These are phyloP conservation scores for Aaosphaeria pasadenensis DNA, from an alignment of 2,329 filamentous ascomycete species.

Conservation along the genomic window DNA sequence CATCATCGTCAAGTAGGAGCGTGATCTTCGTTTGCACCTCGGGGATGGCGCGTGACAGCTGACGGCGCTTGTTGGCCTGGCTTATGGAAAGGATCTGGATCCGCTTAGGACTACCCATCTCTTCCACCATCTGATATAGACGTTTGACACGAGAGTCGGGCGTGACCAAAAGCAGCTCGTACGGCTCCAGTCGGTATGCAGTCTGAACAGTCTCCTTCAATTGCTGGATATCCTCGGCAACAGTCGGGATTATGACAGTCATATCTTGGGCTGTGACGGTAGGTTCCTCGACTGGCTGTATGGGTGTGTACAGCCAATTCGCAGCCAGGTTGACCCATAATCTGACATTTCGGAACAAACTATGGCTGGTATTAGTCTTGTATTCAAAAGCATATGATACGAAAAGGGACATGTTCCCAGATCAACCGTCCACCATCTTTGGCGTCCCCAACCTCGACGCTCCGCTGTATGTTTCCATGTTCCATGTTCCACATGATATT, in stretches of 20 bases:
- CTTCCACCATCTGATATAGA: slow-evolving; percentile 58
- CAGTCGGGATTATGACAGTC: slow-evolving; percentile 89
- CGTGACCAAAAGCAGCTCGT: slow-evolving; percentile 79
- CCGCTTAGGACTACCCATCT: slow-evolving; percentile 49
- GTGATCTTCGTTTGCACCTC: slow-evolving; percentile 80
- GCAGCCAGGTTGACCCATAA: slow-evolving; percentile 75
- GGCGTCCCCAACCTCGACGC: no score
- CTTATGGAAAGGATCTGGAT: slow-evolving; percentile 73
- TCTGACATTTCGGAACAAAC: slow-evolving; percentile 83
- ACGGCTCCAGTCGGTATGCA: slow-evolving; percentile 67
- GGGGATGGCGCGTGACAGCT: slow-evolving; percentile 88
- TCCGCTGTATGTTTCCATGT: no score
- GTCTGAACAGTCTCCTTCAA: slow-evolving; percentile 77
- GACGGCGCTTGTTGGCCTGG: slow-evolving; percentile 92
- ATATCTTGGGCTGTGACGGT: slow-evolving; percentile 78
- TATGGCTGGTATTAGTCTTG: slow-evolving; percentile 37
- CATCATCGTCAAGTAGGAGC: slow-evolving; percentile 93
- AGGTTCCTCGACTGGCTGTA: slow-evolving; percentile 78
- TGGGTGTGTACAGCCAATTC: slow-evolving; percentile 81
- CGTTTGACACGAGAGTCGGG: slow-evolving; percentile 74
- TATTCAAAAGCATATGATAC: neutral
- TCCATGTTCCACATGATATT: no score
- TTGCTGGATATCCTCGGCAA: slow-evolving; percentile 82
- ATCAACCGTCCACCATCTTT: no score
- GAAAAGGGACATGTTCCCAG: neutral